Evolutionary conservation across 1,139 yeast genomes (phyloP).

Genomic region (Pneumocystis sp.): DNA sequence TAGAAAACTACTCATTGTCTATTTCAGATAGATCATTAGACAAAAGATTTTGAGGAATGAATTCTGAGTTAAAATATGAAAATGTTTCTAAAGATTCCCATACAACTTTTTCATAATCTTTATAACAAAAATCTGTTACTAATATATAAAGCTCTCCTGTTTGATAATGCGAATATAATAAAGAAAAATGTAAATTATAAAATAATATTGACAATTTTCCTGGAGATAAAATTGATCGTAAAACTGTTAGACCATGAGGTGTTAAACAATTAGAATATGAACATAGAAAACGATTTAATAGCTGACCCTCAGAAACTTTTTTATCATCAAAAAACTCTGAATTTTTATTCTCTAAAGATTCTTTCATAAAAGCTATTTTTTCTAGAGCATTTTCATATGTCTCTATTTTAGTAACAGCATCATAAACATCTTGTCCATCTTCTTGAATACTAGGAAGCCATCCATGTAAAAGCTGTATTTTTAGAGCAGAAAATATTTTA

Average conservation of each 20-base stretch:
- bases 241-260: slow-evolving; percentile 36
- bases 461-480: slow-evolving; percentile 36
- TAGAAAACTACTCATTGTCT: slow-evolving; percentile 1
- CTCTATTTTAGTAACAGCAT: slow-evolving; percentile 17
- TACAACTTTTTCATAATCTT: slow-evolving; percentile 46
- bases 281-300: background rate
- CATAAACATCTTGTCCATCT: slow-evolving; percentile 22
- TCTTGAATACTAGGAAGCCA: slow-evolving; percentile 31
- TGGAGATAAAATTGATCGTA: slow-evolving; percentile 30
- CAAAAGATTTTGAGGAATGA: slow-evolving; percentile 27
- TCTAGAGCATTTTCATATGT: background rate
- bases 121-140: slow-evolving; percentile 60
- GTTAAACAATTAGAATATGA: slow-evolving; percentile 31
- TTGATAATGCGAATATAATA: slow-evolving; percentile 40
- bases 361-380: slow-evolving; percentile 3
- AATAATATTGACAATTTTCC: slow-evolving; percentile 51
- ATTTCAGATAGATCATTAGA: background rate
- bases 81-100: slow-evolving; percentile 43
- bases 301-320: slow-evolving; percentile 36
- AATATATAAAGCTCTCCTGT: slow-evolving; percentile 40
- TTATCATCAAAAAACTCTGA: background rate
- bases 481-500: slow-evolving; percentile 31
- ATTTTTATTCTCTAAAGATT: slow-evolving; percentile 1
- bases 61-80: slow-evolving; percentile 45
- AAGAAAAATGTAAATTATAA: slow-evolving; percentile 72